A percentile compares a stretch with the other conserved stretches of the same genome.
phyloP scores from a whole-genome alignment of 1,284 basidiomycete species.

The Cerrena zonata region DNA sequence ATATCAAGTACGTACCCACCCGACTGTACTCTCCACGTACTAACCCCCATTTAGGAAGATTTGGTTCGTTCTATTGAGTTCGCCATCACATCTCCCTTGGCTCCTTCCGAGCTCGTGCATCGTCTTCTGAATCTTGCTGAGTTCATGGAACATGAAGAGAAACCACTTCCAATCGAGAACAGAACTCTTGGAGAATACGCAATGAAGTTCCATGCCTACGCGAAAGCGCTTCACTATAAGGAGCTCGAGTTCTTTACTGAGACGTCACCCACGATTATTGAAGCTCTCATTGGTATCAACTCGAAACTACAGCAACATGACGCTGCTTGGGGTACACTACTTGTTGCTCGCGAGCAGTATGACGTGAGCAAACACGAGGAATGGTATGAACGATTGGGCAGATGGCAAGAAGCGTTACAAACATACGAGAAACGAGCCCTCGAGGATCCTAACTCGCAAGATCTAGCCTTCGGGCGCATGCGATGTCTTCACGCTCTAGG shows the following conservation, averaged over 20 bases:
- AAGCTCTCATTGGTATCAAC: constrained; percentile 95
- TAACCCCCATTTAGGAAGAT: constrained; percentile 62
- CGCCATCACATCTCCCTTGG: constrained; percentile 76
- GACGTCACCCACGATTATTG: constrained; percentile 82
- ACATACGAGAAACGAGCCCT: constrained; percentile 81
- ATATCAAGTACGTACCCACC: constrained; percentile 66
- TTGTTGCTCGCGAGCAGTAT: constrained; percentile 80
- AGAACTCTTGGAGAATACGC: constrained; percentile 91
- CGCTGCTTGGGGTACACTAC: constrained; percentile 90
- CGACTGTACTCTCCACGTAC: background rate
- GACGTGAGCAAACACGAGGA: constrained; percentile 87
- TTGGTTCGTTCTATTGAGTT: constrained; percentile 86
- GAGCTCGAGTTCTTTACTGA: constrained; percentile 96
- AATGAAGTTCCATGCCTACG: constrained; percentile 90
- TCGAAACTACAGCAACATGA: constrained; percentile 95
- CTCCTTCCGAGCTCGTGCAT: constrained; percentile 91
- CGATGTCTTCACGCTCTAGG: constrained; percentile 95
- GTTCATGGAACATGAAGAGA: constrained; percentile 99
- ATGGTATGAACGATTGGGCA: constrained; percentile 95
- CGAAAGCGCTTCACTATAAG: constrained; percentile 98
- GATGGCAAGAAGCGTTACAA: constrained; percentile 91
- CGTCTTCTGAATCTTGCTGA: constrained; percentile 93
- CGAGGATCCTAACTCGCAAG: constrained; percentile 64
- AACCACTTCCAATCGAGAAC: constrained; percentile 90
- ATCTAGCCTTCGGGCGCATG: constrained; percentile 83